These are phyloP conservation scores for Schizophyllum commune DNA, from an alignment of 1,284 basidiomycete species.

Conservation along the genomic window DNA sequence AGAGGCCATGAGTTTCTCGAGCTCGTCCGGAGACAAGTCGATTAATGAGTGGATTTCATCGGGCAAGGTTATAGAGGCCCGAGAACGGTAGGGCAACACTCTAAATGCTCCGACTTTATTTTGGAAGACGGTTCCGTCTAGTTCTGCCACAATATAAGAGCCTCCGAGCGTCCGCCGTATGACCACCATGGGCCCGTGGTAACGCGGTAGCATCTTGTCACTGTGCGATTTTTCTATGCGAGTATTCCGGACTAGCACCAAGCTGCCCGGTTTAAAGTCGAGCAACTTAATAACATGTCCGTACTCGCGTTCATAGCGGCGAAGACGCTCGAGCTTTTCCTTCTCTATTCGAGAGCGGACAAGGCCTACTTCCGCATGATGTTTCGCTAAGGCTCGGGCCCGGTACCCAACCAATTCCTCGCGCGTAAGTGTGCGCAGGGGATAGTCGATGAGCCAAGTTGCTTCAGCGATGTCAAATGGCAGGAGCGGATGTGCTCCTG, in stretches of 20 bases:
- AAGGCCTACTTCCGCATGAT: slow-evolving; percentile 9
- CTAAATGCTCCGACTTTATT: slow-evolving; percentile 22
- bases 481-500: slow-evolving; percentile 13
- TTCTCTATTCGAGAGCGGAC: too few relatives aligned
- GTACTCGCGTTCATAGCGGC: slow-evolving; percentile 9
- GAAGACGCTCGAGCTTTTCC: too few relatives aligned
- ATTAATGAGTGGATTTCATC: too few relatives aligned
- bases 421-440: slow-evolving; percentile 15
- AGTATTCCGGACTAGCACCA: slow-evolving; percentile 30
- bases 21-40: too few relatives aligned
- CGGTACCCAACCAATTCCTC: slow-evolving; percentile 17
- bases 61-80: not conserved
- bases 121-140: slow-evolving; percentile 23
- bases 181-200: slow-evolving; percentile 28
- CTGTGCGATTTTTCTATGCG: slow-evolving; percentile 8
- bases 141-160: slow-evolving; percentile 24
- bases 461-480: slow-evolving; percentile 33
- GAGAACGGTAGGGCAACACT: slow-evolving; percentile 24
- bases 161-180: slow-evolving; percentile 21
- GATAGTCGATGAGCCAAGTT: slow-evolving; percentile 23
- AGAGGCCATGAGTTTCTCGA: too few relatives aligned
- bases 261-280: slow-evolving; percentile 24
- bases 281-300: slow-evolving; percentile 19
- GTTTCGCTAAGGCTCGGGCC: slow-evolving; percentile 19
- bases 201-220: slow-evolving; percentile 22